Evolutionary conservation across 805 yeast species (phyloP).

Genomic region (Ogataea parapolymorpha): DNA sequence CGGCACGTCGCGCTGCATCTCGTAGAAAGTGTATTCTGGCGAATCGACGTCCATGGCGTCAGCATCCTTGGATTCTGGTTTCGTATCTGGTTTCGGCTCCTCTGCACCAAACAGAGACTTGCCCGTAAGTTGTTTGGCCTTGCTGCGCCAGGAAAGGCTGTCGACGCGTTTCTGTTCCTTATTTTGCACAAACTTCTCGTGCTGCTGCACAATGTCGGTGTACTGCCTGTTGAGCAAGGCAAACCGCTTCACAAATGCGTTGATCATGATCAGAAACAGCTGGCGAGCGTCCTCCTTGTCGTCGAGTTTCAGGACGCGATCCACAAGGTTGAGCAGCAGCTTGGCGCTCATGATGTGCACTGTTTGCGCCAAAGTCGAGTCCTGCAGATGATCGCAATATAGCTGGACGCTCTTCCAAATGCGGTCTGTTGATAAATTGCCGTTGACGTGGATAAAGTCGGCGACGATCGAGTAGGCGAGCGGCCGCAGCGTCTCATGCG

Average conservation of each 20-base stretch:
- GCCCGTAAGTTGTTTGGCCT: conserved; percentile 36
- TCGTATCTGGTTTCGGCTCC: conserved; percentile 14
- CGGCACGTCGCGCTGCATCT: conserved; percentile 50
- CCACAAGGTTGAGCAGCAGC: conserved; percentile 80
- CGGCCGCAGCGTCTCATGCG: conserved; percentile 86
- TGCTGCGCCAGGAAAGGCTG: conserved; percentile 35
- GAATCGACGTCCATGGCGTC: conserved; percentile 20
- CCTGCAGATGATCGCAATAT: conserved; percentile 77
- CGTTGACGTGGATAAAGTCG: conserved; percentile 88
- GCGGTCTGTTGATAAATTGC: conserved; percentile 75
- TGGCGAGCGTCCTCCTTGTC: conserved; percentile 81
- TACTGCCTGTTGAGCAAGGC: conserved; percentile 70
- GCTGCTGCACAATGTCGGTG: conserved; percentile 60
- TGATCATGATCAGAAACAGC: conserved; percentile 78
- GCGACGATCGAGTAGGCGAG: conserved; percentile 94
- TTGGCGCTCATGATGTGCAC: conserved; percentile 98
- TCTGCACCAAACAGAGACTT: conserved; percentile 20
- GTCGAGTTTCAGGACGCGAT: conserved; percentile 77
- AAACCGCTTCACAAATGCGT: conserved; percentile 83
- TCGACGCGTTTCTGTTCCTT: conserved; percentile 42
- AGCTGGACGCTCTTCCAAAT: conserved; percentile 84
- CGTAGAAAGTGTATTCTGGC: conserved; percentile 38
- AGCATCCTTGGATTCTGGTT: not conserved
- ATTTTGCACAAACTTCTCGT: conserved; percentile 47
- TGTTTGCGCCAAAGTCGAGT: conserved; percentile 75